phyloP scores from a whole-genome alignment of 2,329 filamentous ascomycete species.

The Cytospora leucostoma region DNA sequence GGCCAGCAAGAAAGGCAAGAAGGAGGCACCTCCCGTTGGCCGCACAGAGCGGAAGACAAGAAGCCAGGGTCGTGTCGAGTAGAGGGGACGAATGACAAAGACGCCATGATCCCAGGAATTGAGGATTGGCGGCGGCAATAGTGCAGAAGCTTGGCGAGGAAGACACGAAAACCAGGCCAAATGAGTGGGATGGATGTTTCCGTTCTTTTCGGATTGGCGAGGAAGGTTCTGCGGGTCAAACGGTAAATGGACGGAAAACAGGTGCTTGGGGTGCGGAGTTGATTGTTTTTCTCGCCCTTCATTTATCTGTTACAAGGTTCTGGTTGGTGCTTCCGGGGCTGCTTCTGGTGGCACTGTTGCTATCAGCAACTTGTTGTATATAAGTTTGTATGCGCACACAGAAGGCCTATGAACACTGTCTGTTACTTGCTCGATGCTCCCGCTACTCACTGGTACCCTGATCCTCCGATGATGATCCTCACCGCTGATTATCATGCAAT shows the following conservation, averaged over 20 bases:
- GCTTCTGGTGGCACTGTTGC: constrained; percentile 9
- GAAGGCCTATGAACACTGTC: constrained; percentile 7
- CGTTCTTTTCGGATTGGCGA: constrained; percentile 6
- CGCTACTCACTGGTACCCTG: background rate
- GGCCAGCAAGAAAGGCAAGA: constrained; percentile 33
- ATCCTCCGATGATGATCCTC: background rate
- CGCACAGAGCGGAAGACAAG: constrained; percentile 42
- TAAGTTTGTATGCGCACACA: constrained; percentile 17
- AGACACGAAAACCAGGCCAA: constrained; percentile 8
- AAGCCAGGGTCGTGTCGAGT: constrained; percentile 38
- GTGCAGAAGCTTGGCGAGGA: background rate
- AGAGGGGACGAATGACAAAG: background rate
- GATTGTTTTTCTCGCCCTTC: constrained; percentile 11
- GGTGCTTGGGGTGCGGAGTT: constrained; percentile 21
- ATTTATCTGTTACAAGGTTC: constrained; percentile 5
- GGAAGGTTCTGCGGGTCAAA: constrained; percentile 5
- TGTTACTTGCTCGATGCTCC: background rate
- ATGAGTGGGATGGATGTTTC: constrained; percentile 7
- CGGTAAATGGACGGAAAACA: constrained; percentile 17
- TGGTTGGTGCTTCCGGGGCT: constrained; percentile 2
- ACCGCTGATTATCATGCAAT: too few relatives aligned
- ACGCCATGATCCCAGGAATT: background rate
- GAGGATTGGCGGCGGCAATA: background rate
- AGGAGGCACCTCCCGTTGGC: constrained; percentile 35
- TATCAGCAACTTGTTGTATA: constrained; percentile 17